A percentile compares a stretch with the other conserved stretches of the same genome.
These are phyloP conservation scores for Stentor coeruleus DNA, from an alignment of 73 alveolate genomes.

Conservation along the genomic window DNA sequence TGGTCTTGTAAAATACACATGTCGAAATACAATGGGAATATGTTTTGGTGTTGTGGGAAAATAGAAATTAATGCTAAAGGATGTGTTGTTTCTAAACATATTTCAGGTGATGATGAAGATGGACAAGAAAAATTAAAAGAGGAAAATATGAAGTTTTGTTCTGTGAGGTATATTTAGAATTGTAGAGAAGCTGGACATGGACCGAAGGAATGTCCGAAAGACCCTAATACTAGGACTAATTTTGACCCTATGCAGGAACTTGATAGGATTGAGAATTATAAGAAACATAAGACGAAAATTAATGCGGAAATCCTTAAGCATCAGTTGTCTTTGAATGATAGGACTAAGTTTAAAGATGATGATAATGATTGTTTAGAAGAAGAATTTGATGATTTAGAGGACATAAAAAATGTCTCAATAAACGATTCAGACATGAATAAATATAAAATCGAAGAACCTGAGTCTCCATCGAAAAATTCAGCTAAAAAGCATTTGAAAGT, in stretches of 20 bases:
- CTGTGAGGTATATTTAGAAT: constrained; percentile 32
- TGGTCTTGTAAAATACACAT: constrained; percentile 67
- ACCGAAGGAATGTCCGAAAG: constrained; percentile 50
- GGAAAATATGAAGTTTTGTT: constrained; percentile 30
- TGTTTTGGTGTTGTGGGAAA: constrained; percentile 81
- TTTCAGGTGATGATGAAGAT: constrained; percentile 65
- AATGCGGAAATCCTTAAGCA: neutral
- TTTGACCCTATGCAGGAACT: constrained; percentile 37
- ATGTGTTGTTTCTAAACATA: constrained; percentile 64
- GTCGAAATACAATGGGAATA: constrained; percentile 42
- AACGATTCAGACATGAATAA: too few species aligned
- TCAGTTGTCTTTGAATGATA: neutral
- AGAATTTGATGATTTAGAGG: too few species aligned
- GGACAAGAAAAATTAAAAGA: constrained; percentile 39
- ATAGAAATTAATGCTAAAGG: constrained; percentile 54
- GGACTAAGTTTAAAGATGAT: neutral
- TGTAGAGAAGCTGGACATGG: constrained; percentile 62
- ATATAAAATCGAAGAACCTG: too few species aligned
- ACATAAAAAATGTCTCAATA: too few species aligned
- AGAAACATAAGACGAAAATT: neutral
- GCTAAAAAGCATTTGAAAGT: too few species aligned
- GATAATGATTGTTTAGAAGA: too few species aligned
- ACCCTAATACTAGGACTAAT: constrained; percentile 56
- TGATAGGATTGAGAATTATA: constrained; percentile 38
- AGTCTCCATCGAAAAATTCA: too few species aligned